Conservation (phyloP, 257 asterid genomes). For the Gentiana macrophylla region DNA sequence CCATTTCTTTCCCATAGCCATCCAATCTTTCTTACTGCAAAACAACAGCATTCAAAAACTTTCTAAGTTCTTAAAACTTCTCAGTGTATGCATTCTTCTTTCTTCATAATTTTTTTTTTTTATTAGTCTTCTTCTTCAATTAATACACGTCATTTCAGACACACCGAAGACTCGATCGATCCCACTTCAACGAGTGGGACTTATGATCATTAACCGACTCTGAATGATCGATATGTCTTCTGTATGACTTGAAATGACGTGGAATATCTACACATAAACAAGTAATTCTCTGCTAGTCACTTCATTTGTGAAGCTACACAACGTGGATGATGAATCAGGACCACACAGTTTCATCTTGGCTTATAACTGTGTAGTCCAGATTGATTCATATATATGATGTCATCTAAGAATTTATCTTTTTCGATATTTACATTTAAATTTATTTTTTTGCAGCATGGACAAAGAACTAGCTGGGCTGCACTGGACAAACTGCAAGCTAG, state of each 20-base stretch:
- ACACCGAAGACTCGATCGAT: no score
- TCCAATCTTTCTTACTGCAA: neutral
- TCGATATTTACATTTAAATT: neutral
- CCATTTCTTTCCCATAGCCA: neutral
- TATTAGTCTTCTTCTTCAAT: no score
- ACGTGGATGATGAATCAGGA: no score
- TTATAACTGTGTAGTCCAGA: neutral
- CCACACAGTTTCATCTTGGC: no score
- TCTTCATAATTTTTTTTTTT: no score
- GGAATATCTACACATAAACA: no score
- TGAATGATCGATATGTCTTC: neutral
- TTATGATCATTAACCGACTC: no score
- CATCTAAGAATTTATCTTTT: neutral
- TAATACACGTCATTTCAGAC: neutral
- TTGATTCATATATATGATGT: neutral
- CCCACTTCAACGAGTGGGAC: no score
- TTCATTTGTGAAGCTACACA: no score
- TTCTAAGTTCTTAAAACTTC: neutral
- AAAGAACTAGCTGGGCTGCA: constrained; percentile 32
- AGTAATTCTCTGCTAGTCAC: no score
- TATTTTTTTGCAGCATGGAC: constrained; percentile 22
- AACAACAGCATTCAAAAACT: neutral
- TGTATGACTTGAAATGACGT: no score
- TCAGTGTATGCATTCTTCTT: neutral
- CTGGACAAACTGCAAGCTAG: constrained; percentile 35